A percentile compares a stretch with the other conserved stretches of the same genome.
Evolutionary conservation across 495 filamentous ascomycete genomes (phyloP).

Genomic region (Hyphodiscus hymeniophilus): DNA sequence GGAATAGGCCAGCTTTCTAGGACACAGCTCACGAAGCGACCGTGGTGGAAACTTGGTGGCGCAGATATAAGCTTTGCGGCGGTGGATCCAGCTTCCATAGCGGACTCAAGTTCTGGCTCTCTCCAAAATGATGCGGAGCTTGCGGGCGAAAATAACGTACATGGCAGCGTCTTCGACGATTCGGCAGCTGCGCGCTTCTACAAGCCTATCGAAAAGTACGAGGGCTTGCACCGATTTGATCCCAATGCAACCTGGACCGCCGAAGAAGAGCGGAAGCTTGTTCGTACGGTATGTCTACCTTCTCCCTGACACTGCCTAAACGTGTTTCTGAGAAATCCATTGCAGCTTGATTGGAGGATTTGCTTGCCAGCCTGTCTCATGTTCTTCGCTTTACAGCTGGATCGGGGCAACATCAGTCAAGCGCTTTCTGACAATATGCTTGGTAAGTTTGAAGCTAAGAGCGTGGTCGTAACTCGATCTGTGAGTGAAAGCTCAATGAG

Average conservation of each 20-base stretch:
- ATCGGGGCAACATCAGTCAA: conserved; percentile 67
- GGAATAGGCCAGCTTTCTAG: background rate
- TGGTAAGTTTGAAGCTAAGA: no score
- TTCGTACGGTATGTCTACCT: conserved; percentile 44
- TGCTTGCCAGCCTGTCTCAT: conserved; percentile 37
- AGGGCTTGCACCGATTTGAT: conserved; percentile 65
- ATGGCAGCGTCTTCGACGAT: conserved; percentile 37
- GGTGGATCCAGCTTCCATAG: conserved; percentile 1
- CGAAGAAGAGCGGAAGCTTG: conserved; percentile 55
- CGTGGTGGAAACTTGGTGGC: conserved; percentile 9
- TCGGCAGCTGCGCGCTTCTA: conserved; percentile 37
- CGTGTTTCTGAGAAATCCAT: background rate
- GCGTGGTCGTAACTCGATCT: background rate
- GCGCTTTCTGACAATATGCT: conserved; percentile 67
- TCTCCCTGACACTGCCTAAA: background rate
- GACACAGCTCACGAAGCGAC: background rate
- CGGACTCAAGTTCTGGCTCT: conserved; percentile 1
- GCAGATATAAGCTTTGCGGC: conserved; percentile 2
- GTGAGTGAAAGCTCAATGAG: background rate
- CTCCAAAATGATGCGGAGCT: background rate
- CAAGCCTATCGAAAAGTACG: conserved; percentile 52
- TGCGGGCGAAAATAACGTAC: background rate
- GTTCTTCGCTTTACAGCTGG: conserved; percentile 77
- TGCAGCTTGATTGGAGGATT: conserved; percentile 28
- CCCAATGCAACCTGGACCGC: conserved; percentile 61